Evolutionary conservation across 2,329 filamentous ascomycete genomes (phyloP).

Genomic region (Parasarocladium wereldwijsianum): DNA sequence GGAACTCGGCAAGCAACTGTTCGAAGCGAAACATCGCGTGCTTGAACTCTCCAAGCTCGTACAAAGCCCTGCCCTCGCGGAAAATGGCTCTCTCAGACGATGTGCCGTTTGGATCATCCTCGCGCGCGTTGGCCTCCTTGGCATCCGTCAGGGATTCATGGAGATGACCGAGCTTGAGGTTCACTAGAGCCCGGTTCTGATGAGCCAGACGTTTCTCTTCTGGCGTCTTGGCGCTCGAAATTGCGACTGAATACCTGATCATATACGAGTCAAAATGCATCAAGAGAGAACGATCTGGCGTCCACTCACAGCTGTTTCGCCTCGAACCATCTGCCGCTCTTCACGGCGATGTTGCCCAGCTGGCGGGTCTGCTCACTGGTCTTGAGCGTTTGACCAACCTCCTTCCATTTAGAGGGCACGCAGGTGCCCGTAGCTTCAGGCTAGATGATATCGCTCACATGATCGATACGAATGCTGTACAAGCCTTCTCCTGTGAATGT

Average conservation of each 20-base stretch:
- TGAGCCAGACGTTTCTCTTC: slow-evolving; percentile 19
- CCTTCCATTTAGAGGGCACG: slow-evolving; percentile 23
- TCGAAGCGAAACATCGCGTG: slow-evolving; percentile 20
- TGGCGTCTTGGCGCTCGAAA: slow-evolving; percentile 15
- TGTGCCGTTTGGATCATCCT: background rate
- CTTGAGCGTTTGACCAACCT: slow-evolving; percentile 2
- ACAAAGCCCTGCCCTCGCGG: slow-evolving; percentile 28
- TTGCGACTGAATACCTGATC: slow-evolving; percentile 22
- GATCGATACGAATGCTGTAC: slow-evolving; percentile 35
- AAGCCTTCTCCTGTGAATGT: slow-evolving; percentile 21
- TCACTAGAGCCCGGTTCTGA: slow-evolving; percentile 20
- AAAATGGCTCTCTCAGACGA: slow-evolving; percentile 26
- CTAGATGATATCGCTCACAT: slow-evolving; percentile 31
- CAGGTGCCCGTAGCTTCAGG: slow-evolving; percentile 19
- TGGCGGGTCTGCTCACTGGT: slow-evolving; percentile 10
- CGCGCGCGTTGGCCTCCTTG: slow-evolving; percentile 3
- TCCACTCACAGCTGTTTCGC: slow-evolving; percentile 17
- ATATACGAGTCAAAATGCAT: background rate
- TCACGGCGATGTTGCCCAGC: slow-evolving; percentile 20
- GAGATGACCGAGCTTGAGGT: slow-evolving; percentile 15
- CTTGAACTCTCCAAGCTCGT: slow-evolving; percentile 22
- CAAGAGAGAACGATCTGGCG: background rate
- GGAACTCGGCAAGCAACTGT: slow-evolving; percentile 16
- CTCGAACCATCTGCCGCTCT: slow-evolving; percentile 11
- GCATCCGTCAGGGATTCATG: slow-evolving; percentile 18